Base-by-base conservation (phyloP, 1,284 basidiomycete genomes). In the Fomitopsis palustris region DNA sequence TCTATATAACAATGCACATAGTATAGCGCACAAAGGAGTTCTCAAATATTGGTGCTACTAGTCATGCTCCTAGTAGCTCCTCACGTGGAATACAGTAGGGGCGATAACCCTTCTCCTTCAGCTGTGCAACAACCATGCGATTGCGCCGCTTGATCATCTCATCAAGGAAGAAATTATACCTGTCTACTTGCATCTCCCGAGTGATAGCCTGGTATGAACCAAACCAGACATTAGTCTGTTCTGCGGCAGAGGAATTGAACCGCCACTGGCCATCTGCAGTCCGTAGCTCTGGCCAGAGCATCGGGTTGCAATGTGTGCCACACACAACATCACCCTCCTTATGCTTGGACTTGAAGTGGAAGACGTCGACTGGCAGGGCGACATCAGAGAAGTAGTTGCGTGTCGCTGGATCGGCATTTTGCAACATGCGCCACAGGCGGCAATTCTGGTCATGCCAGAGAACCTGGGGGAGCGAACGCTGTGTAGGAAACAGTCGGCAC, bases 181-280 rank as follows among this genome's bases (percentile, higher is more conserved):
- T 56, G 12, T 43, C 49, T 5, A 35, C 38, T 4, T 2, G 4
- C 75, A 78, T 77, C 41, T 77, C 74, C 1, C 71, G 63, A 1
- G 71, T 59, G 8, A 78, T 74, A 0, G 75, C 56, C 9, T 70
- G 70, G 59, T 69, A 78, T 4, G 70, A 67, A 1, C 72, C 73
- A 42, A 77, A 60, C 76, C 76, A 78, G 0, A 62, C 72, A 63
- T 78, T 78, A 2, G 67, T 67, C 57, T 77, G 74, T 59, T 79
- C 75, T 1, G 72, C 71, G 19, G 66, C 66, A 0, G 75, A 77
- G 0, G 62, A 65, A 35, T 67, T 67, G 57, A 65, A 67, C 17
- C 38, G 54, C 65, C 65, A 67, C 19, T 19, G 64, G 0, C 70
- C 69, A 45, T 72, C 69, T 0, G 64, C 59, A 1, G 54, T 33